phyloP scores from a whole-genome alignment of 495 filamentous ascomycete species.

The Cenococcum geophilum region DNA sequence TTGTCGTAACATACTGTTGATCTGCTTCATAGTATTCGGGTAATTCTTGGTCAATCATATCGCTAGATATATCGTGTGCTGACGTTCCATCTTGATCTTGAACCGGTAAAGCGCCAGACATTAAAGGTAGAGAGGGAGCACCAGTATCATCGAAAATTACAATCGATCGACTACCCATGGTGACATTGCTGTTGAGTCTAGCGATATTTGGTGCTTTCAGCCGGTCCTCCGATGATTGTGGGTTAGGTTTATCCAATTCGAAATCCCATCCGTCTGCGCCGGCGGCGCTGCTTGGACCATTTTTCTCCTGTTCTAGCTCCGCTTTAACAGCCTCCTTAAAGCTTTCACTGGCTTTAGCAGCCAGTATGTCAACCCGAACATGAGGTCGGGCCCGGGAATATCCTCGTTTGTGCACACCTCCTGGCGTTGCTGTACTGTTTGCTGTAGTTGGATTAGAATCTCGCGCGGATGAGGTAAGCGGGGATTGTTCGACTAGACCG shows the following conservation, averaged over 20 bases:
- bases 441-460: conserved; percentile 19
- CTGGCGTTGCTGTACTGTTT: conserved; percentile 10
- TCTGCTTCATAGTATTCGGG: conserved; percentile 13
- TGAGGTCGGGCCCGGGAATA: conserved; percentile 20
- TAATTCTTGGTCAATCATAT: not conserved
- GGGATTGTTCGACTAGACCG: conserved; percentile 9
- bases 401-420: conserved; percentile 26
- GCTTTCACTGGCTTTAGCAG: conserved; percentile 68
- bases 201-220: conserved; percentile 2
- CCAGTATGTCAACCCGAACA: conserved; percentile 65
- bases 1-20: not conserved
- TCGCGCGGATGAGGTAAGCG: conserved; percentile 11
- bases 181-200: conserved; percentile 55
- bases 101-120: conserved; percentile 28
- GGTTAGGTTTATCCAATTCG: conserved; percentile 15
- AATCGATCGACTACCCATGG: conserved; percentile 75
- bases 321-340: conserved; percentile 61
- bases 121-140: conserved; percentile 31
- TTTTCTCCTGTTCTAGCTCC: conserved; percentile 35
- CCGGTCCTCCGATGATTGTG: conserved; percentile 3
- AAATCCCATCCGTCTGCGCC: conserved; percentile 21
- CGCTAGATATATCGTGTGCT: not conserved
- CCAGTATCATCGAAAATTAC: conserved; percentile 74
- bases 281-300: conserved; percentile 8
- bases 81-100: not conserved